Conservation (phyloP, 768 basidiomycete genomes). For the Rhodotorula graminis region DNA sequence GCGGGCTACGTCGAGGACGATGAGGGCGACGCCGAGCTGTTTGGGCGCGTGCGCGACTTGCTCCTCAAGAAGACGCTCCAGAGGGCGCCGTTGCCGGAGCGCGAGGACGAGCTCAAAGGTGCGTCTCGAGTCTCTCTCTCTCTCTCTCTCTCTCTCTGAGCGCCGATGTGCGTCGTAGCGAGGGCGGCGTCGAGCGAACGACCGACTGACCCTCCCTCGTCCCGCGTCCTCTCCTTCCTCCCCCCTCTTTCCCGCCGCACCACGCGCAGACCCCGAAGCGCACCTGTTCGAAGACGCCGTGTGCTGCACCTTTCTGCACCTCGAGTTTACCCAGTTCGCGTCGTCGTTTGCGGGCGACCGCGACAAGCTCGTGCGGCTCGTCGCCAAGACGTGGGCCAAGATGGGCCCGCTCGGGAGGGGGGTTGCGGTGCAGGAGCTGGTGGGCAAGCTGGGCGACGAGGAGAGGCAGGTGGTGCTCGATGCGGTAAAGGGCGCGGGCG, state of each 20-base stretch:
- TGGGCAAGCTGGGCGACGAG: slow-evolving; percentile 14
- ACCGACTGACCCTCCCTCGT: background rate
- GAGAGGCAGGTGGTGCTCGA: slow-evolving; percentile 9
- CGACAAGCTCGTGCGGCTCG: slow-evolving; percentile 14
- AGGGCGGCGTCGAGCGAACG: too few species aligned
- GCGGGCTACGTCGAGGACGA: slow-evolving; percentile 1
- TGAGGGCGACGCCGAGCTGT: background rate
- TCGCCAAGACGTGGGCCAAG: slow-evolving; percentile 24
- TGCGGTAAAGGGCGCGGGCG: background rate
- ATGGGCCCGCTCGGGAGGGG: slow-evolving; percentile 1
- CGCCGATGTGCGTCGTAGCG: too few species aligned
- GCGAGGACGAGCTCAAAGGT: slow-evolving; percentile 7
- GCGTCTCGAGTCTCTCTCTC: too few species aligned
- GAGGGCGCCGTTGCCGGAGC: slow-evolving; percentile 4
- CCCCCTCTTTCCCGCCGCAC: background rate
- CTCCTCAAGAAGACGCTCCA: slow-evolving; percentile 18
- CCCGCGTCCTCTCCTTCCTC: too few species aligned
- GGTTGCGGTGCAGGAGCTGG: slow-evolving; percentile 7
- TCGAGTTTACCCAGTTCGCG: slow-evolving; percentile 23
- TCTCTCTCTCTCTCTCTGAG: too few species aligned
- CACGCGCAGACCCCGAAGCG: slow-evolving; percentile 16
- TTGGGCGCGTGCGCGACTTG: slow-evolving; percentile 11
- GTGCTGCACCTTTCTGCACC: slow-evolving; percentile 19
- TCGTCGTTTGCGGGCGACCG: background rate
- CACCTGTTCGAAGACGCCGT: slow-evolving; percentile 33